Percentiles rank a stretch among this genome's conserved stretches.
Conservation (phyloP, 306 rosid species). For the Trifolium pratense region DNA sequence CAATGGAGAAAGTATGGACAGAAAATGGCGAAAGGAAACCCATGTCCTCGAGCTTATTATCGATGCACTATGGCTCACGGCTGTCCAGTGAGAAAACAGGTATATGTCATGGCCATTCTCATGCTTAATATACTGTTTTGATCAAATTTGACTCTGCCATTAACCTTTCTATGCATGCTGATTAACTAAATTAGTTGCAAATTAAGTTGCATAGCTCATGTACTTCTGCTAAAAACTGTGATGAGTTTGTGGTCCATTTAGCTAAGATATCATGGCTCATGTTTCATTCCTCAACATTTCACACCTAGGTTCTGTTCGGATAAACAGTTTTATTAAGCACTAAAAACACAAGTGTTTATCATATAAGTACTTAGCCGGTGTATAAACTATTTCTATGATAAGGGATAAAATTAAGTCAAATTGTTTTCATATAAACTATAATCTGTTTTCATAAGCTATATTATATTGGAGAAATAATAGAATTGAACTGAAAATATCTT, state of each 20-base stretch:
- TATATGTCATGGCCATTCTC: conserved; percentile 27
- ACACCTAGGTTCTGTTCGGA: not conserved
- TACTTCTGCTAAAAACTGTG: not conserved
- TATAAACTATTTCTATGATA: no score
- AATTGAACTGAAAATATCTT: not conserved
- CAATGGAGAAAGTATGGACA: conserved; percentile 99
- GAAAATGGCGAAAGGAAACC: conserved; percentile 96
- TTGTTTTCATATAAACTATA: no score
- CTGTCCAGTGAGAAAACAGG: conserved; percentile 95
- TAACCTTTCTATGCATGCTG: conserved; percentile 1
- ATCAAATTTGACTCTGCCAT: not conserved
- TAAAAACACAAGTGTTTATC: not conserved
- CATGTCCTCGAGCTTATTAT: conserved; percentile 96
- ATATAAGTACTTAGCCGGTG: not conserved
- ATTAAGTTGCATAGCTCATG: conserved; percentile 15
- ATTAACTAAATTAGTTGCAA: not conserved
- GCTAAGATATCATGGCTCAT: conserved; percentile 23
- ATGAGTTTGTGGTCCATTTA: conserved; percentile 11
- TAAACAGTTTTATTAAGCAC: not conserved
- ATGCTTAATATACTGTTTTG: not conserved
- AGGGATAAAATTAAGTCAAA: no score
- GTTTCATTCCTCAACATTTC: not conserved
- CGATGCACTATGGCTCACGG: conserved; percentile 96
- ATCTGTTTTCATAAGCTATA: not conserved
- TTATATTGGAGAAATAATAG: not conserved